Evolutionary conservation across 345 rosid genomes (phyloP).

Genomic region (Barbarea vulgaris): DNA sequence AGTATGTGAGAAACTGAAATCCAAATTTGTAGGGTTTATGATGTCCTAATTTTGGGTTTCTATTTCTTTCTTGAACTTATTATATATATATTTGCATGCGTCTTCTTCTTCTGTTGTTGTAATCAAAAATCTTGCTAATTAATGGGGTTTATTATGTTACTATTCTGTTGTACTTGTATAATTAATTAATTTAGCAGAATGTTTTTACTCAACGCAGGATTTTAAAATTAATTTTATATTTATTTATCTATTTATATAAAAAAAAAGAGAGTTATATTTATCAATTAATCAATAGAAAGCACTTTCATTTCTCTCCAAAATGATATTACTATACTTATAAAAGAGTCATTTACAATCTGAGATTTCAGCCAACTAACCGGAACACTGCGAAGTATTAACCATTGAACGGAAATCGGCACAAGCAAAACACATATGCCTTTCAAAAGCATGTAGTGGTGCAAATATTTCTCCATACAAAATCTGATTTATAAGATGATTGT

Average conservation of each 20-base stretch:
- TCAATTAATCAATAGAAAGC: not conserved
- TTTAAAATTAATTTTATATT: not conserved
- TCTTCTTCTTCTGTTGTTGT: slow-evolving; percentile 32
- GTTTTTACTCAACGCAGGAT: not conserved
- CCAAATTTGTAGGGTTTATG: slow-evolving; percentile 12
- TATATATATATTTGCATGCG: slow-evolving; percentile 28
- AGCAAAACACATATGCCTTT: not conserved
- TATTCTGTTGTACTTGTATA: not conserved
- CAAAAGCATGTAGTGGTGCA: not conserved
- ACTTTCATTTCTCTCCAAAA: not conserved
- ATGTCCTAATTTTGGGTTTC: slow-evolving; percentile 27
- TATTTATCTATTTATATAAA: too few species aligned
- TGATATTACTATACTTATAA: not conserved
- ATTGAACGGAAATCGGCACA: not conserved
- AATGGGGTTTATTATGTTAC: slow-evolving; percentile 23
- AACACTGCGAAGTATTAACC: too few species aligned
- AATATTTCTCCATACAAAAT: not conserved
- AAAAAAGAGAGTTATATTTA: not conserved
- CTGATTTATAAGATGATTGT: not conserved
- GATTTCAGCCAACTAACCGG: too few species aligned
- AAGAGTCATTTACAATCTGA: too few species aligned
- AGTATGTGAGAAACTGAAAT: slow-evolving; percentile 15
- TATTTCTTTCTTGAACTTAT: slow-evolving; percentile 37
- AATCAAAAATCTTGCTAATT: slow-evolving; percentile 41
- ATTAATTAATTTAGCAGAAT: not conserved